phyloP scores from a whole-genome alignment of 1,139 yeast species.

The Geotrichum phurueaensis region DNA sequence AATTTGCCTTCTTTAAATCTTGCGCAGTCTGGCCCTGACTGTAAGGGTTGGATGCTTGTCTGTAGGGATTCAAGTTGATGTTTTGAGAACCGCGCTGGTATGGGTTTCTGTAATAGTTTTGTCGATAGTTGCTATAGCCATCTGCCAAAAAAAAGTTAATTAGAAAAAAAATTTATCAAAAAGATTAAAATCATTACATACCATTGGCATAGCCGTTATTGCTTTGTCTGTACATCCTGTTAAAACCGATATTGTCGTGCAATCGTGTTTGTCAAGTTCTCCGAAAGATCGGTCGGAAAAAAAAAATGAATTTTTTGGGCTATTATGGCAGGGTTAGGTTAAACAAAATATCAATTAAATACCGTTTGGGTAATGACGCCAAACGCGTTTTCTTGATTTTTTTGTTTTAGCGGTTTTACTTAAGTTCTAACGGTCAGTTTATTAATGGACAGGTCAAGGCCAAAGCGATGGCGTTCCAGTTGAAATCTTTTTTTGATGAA shows the following conservation, averaged over 20 bases:
- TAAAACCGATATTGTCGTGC: not conserved
- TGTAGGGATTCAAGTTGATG: not conserved
- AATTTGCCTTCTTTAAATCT: conserved; percentile 6
- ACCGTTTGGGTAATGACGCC: not conserved
- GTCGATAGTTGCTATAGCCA: conserved; percentile 1
- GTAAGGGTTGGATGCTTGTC: not conserved
- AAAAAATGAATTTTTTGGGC: not conserved
- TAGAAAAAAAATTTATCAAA: not conserved
- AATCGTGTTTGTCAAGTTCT: not conserved
- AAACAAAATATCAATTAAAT: not conserved
- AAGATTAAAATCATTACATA: not conserved
- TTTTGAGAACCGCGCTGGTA: not conserved
- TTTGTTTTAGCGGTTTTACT: not conserved
- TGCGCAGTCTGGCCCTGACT: conserved; percentile 4
- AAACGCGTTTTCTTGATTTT: not conserved
- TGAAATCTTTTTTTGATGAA: conserved; percentile 9
- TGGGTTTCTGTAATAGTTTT: conserved; percentile 3
- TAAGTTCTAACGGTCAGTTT: not conserved
- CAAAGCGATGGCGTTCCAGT: conserved; percentile 5
- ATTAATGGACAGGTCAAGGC: not conserved
- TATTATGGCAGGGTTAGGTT: not conserved
- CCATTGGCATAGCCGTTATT: not conserved
- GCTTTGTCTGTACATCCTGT: not conserved
- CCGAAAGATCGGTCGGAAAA: not conserved
- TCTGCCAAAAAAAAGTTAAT: not conserved